Percentiles rank a stretch among this genome's conserved stretches.
Evolutionary conservation across 2,329 filamentous ascomycete genomes (phyloP).

Genomic region (Biscogniauxia sp.): DNA sequence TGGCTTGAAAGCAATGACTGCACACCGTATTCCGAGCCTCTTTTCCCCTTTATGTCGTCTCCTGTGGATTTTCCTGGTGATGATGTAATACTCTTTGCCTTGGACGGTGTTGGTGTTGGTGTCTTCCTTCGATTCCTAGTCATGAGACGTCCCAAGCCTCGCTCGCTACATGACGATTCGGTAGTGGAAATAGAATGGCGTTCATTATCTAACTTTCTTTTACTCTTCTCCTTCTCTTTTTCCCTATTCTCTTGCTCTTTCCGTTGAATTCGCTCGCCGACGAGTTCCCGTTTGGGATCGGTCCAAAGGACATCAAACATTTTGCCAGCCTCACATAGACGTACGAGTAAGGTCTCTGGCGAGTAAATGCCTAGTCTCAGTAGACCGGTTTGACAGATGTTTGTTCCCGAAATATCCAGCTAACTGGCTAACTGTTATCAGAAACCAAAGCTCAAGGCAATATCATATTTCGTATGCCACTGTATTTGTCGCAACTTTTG

Average conservation of each 20-base stretch:
- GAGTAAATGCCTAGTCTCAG: neutral
- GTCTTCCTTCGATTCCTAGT: conserved; percentile 38
- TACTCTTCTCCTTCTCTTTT: conserved; percentile 32
- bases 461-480: conserved; percentile 3
- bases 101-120: conserved; percentile 18
- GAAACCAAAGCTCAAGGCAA: conserved; percentile 10
- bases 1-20: conserved; percentile 23
- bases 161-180: conserved; percentile 41
- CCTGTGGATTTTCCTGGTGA: conserved; percentile 3
- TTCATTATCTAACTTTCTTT: conserved; percentile 26
- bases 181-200: conserved; percentile 41
- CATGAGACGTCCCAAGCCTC: conserved; percentile 44
- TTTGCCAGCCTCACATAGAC: conserved; percentile 7
- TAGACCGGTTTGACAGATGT: neutral
- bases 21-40: conserved; percentile 25
- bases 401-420: neutral
- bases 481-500: conserved; percentile 1
- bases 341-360: neutral
- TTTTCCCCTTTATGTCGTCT: conserved; percentile 13
- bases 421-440: conserved; percentile 19
- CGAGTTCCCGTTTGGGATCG: conserved; percentile 50
- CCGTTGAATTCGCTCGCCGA: conserved; percentile 50
- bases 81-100: conserved; percentile 9
- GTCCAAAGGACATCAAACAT: conserved; percentile 63
- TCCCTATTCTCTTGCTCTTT: conserved; percentile 43